Conservation (phyloP, 2,329 filamentous ascomycete genomes). For the Fusarium camptoceras region DNA sequence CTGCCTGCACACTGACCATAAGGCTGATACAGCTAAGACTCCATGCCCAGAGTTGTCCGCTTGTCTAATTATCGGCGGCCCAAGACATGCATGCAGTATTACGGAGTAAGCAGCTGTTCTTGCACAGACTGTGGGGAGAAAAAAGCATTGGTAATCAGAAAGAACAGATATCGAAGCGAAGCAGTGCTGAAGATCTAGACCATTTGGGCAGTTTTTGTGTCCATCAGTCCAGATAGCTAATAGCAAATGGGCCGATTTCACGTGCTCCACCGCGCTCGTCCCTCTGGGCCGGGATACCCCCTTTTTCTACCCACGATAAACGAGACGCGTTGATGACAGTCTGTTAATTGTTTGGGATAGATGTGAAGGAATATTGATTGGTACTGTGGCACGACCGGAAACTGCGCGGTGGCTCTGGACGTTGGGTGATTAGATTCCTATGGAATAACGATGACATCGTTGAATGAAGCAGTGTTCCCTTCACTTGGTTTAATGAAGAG, state of each 20-base stretch:
- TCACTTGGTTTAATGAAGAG: too few relatives aligned
- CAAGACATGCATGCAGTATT: background rate
- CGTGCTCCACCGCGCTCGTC: conserved; percentile 12
- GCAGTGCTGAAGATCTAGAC: conserved; percentile 8
- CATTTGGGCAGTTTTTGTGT: conserved; percentile 11
- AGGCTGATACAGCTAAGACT: conserved; percentile 19
- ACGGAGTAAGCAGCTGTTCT: background rate
- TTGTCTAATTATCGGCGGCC: background rate
- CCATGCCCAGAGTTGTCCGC: background rate
- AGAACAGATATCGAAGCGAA: conserved; percentile 1
- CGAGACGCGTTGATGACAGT: background rate
- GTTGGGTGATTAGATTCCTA: background rate
- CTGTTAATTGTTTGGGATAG: background rate
- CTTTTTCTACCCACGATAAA: background rate
- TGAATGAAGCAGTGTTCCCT: too few relatives aligned
- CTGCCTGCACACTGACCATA: background rate
- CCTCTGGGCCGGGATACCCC: conserved; percentile 1
- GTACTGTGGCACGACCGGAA: background rate
- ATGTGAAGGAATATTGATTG: background rate
- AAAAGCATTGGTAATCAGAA: conserved; percentile 14
- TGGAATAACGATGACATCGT: background rate
- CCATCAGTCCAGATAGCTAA: conserved; percentile 8
- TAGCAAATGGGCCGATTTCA: conserved; percentile 30
- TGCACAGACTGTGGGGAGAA: background rate
- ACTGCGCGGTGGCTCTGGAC: background rate